Evolutionary conservation across 148 eudicot species (phyloP), one percentile per base, ranked within the genome.

Genomic region (Drosera capensis): DNA sequence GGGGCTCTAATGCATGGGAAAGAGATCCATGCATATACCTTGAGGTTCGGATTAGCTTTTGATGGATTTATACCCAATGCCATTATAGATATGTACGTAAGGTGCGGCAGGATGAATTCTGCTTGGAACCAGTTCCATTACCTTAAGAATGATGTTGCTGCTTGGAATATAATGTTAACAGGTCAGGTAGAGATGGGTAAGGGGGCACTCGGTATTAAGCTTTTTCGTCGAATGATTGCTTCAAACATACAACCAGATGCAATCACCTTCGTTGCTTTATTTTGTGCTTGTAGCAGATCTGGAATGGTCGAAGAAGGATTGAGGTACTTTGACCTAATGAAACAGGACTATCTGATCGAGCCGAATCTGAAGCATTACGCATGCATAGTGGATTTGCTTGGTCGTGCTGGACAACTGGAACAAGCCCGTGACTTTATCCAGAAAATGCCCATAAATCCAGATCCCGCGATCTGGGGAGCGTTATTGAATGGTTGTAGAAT

Each of bases 381-480:
- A 46, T 83, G 86, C 54, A 52, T 83, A 8, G 92, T 88, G 21
- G 96, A 88, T 77, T 68, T 88, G 62, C 86, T 88, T 40, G 96
- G 92, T 24, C 96, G 94, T 56, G 96, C 94, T 16, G 94, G 86
- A 45, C 57, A 61, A 7, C 42, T 88, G 56, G 67, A 79, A 23
- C 73, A 72, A 48, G 94, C 92, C 40, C 54, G 68, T 58, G 58
- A 48, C 7, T 71, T 80, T 50, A 88, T 88, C 42, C 60, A 45
- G 43, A 62, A 64, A 24, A 79, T 87, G 83, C 90, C 96, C 24
- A 53, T 75, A 26, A 40, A 61, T 28, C 94, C 90, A 13, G 94
- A 87, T 68, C 57, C 72, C 16, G 80, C 96, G 22, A 74, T 82
- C 46, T 87, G 96, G 96, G 96, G 96, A 51, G 96, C 94, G 17